phyloP scores from a whole-genome alignment of 1,284 basidiomycete genomes.

The Schizophyllum commune region DNA sequence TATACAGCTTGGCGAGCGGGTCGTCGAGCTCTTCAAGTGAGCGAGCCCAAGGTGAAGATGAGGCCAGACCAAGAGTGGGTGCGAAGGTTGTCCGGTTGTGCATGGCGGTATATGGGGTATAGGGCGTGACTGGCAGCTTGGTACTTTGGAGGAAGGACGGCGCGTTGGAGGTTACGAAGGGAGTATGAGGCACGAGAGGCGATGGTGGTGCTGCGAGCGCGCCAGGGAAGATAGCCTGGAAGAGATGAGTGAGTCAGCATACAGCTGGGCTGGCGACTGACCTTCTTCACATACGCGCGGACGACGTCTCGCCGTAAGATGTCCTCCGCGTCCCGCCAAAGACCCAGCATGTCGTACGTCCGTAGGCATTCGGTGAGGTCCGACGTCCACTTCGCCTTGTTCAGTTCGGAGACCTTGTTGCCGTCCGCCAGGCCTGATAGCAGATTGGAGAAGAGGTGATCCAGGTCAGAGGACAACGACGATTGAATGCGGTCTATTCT shows the following conservation, averaged over 20 bases:
- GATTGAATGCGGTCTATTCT: slow-evolving; percentile 75
- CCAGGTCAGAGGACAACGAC: slow-evolving; percentile 77
- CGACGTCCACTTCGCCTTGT: slow-evolving; percentile 51
- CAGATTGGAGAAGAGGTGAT: slow-evolving; percentile 64
- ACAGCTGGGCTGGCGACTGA: slow-evolving; percentile 21
- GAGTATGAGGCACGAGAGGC: slow-evolving; percentile 69
- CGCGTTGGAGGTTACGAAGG: slow-evolving; percentile 33
- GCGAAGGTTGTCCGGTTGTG: slow-evolving; percentile 41
- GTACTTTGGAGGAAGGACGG: slow-evolving; percentile 19
- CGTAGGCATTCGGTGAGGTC: slow-evolving; percentile 74
- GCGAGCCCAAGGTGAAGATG: slow-evolving; percentile 32
- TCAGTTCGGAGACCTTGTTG: slow-evolving; percentile 46
- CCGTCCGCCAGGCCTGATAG: slow-evolving; percentile 39
- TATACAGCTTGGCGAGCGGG: slow-evolving; percentile 69
- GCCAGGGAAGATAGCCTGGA: slow-evolving; percentile 66
- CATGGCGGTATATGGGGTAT: slow-evolving; percentile 66
- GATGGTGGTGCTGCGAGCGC: slow-evolving; percentile 62
- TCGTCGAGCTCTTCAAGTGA: slow-evolving; percentile 59
- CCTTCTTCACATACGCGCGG: slow-evolving; percentile 70
- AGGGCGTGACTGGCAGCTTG: slow-evolving; percentile 50
- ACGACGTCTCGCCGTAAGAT: slow-evolving; percentile 68
- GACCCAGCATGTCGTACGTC: slow-evolving; percentile 74
- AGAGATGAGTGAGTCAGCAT: slow-evolving; percentile 2
- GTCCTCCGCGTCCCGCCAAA: slow-evolving; percentile 83
- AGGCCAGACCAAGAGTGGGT: slow-evolving; percentile 13